Evolutionary conservation across 805 yeast genomes (phyloP), one percentile per base, ranked within the genome.

Genomic region (Starmerella cellae): DNA sequence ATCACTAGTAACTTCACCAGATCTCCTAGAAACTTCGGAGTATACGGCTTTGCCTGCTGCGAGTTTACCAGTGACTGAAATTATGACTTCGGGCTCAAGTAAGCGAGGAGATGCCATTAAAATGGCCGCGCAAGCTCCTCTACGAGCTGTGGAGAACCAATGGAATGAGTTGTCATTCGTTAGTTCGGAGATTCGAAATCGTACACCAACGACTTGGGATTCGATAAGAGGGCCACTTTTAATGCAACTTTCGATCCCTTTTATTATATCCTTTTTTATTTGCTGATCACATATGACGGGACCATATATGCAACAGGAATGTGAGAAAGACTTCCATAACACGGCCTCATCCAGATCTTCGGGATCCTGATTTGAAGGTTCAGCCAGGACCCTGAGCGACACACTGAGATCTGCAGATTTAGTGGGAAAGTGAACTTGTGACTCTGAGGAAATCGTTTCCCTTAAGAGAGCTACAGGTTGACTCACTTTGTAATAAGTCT

Each of bases 221-320:
- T 81, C 94, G 47, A 93, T 76, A n/a, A 91, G 64, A 0, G 99
- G 98, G 0, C 98, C 98, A 53, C 82, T 94, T 43, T 74, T 67
- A 0, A 73, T 67, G 2, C 80, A 79, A 91, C 94, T 82, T 52
- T 72, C 70, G 61, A 88, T 91, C 0, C 97, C 98, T 50, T 77
- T 79, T 2, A 65, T 23, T 1, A 49, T 3, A 1, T 30, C 20
- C 2, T 35, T 34, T 9, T 13, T 17, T 9, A 29, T 29, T 8
- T 14, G 4, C 21, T 20, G 21, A 18, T 18, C 19, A 20, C 4
- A 17, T 17, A 13, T 22, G 4, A 16, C 6, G 20, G 35, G 22
- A 9, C 35, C 20, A 18, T 31, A 18, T 14, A 31, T 13, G 22
- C 13, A 20, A 16, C 35, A 31, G 6, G 4, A 22, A 16, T 31